phyloP scores from a whole-genome alignment of 352 stramenopile species.

The Pythium aristosporum region DNA sequence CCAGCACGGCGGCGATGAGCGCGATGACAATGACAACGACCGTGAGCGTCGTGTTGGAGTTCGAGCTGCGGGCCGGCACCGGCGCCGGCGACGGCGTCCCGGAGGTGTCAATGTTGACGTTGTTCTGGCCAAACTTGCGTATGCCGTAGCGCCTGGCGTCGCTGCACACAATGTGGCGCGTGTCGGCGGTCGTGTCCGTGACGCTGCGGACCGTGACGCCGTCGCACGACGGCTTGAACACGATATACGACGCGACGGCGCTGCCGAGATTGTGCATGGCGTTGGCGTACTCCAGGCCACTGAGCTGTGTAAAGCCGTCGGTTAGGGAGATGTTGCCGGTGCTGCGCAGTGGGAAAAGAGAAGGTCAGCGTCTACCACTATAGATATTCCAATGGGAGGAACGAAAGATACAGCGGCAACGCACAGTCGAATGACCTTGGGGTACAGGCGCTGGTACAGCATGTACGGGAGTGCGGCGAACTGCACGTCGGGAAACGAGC shows the following conservation, averaged over 20 bases:
- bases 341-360: background rate
- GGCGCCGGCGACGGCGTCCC: background rate
- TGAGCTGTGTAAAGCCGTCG: slow-evolving; percentile 6
- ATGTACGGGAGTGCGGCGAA: slow-evolving; percentile 31
- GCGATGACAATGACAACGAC: slow-evolving; percentile 50
- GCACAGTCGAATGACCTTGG: slow-evolving; percentile 20
- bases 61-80: background rate
- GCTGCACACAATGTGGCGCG: slow-evolving; percentile 2
- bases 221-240: background rate
- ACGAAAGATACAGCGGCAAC: background rate
- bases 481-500: slow-evolving; percentile 21
- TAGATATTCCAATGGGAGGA: background rate
- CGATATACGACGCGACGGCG: background rate
- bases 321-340: background rate
- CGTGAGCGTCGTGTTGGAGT: slow-evolving; percentile 40
- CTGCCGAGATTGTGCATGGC: slow-evolving; percentile 2
- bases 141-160: background rate
- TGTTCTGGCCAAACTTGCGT: background rate
- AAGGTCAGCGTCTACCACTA: too few species aligned
- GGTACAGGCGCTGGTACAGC: slow-evolving; percentile 36
- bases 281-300: slow-evolving; percentile 2
- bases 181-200: background rate
- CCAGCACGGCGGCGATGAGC: slow-evolving; percentile 37
- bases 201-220: background rate
- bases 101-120: background rate